phyloP scores from a whole-genome alignment of 345 rosid species.

The Noccaea bulbosa region DNA sequence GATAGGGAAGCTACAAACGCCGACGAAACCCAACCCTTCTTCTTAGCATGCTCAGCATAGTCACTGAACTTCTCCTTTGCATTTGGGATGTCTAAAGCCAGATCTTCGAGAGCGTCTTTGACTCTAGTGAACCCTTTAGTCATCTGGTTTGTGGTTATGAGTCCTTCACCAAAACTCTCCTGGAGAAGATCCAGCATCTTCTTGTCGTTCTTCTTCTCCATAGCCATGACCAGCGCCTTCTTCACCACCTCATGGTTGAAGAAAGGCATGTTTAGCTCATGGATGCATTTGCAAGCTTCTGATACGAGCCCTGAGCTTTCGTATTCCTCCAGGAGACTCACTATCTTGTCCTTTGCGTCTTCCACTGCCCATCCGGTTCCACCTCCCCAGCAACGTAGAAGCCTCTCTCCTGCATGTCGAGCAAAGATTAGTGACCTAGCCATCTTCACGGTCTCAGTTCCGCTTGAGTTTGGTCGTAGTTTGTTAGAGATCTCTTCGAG shows the following conservation, averaged over 20 bases:
- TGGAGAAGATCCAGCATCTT: slow-evolving; percentile 76
- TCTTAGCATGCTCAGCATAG: slow-evolving; percentile 64
- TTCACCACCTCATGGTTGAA: slow-evolving; percentile 96
- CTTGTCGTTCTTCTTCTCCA: slow-evolving; percentile 96
- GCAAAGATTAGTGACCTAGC: slow-evolving; percentile 75
- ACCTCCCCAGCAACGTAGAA: slow-evolving; percentile 97
- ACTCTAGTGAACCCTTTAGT: slow-evolving; percentile 81
- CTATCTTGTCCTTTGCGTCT: slow-evolving; percentile 96
- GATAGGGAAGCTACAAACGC: slow-evolving; percentile 45
- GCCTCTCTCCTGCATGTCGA: slow-evolving; percentile 95
- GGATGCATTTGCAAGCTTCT: slow-evolving; percentile 93
- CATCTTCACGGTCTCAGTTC: slow-evolving; percentile 66
- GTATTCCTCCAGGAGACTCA: slow-evolving; percentile 83
- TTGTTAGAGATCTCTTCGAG: slow-evolving; percentile 74
- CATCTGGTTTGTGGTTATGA: slow-evolving; percentile 88
- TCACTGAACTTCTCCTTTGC: slow-evolving; percentile 73
- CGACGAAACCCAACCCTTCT: slow-evolving; percentile 75
- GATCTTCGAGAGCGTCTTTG: slow-evolving; percentile 81
- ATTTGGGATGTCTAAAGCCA: slow-evolving; percentile 88
- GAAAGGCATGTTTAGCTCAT: slow-evolving; percentile 91
- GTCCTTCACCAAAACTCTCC: slow-evolving; percentile 78
- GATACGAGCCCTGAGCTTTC: slow-evolving; percentile 77
- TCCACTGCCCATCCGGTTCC: slow-evolving; percentile 98
- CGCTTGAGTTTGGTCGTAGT: slow-evolving; percentile 69
- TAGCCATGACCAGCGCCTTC: slow-evolving; percentile 92